A percentile compares a stretch with the other conserved stretches of the same genome.
These are phyloP conservation scores for Exophiala sp. DNA, from an alignment of 2,329 filamentous ascomycete genomes.

Conservation along the genomic window DNA sequence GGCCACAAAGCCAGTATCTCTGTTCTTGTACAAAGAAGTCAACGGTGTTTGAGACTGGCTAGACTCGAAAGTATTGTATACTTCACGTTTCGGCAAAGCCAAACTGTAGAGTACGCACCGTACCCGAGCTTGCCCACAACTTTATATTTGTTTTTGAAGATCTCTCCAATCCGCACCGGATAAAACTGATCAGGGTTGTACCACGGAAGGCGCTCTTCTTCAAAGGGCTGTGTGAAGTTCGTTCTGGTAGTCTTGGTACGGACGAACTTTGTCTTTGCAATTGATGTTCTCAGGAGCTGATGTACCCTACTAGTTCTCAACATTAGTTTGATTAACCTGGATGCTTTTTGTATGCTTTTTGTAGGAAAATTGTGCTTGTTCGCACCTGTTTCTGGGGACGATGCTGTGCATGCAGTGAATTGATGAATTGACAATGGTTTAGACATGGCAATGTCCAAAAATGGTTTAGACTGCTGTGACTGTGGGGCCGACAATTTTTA, in stretches of 20 bases:
- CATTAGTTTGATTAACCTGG: no score
- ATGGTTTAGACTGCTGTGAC: not conserved
- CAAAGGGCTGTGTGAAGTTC: not conserved
- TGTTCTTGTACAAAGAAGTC: not conserved
- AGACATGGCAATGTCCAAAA: no score
- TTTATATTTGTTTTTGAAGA: conserved; percentile 39
- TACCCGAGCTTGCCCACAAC: conserved; percentile 44
- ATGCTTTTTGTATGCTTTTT: no score
- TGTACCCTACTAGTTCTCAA: no score
- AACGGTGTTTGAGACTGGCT: conserved; percentile 33
- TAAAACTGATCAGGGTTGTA: conserved; percentile 28
- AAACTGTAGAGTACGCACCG: conserved; percentile 44
- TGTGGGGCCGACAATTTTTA: not conserved
- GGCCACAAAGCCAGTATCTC: conserved; percentile 1
- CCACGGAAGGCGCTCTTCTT: not conserved
- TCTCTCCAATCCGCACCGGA: conserved; percentile 40
- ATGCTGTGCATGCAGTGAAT: no score
- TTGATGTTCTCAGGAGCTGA: conserved; percentile 27
- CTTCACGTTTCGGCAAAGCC: conserved; percentile 37
- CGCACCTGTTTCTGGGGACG: no score
- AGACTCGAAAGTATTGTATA: conserved; percentile 28
- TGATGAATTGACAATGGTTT: no score
- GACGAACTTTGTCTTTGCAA: conserved; percentile 31
- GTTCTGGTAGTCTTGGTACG: not conserved
- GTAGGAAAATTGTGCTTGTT: no score